Conservation (phyloP, 345 rosid genomes). For the Microcos paniculata region DNA sequence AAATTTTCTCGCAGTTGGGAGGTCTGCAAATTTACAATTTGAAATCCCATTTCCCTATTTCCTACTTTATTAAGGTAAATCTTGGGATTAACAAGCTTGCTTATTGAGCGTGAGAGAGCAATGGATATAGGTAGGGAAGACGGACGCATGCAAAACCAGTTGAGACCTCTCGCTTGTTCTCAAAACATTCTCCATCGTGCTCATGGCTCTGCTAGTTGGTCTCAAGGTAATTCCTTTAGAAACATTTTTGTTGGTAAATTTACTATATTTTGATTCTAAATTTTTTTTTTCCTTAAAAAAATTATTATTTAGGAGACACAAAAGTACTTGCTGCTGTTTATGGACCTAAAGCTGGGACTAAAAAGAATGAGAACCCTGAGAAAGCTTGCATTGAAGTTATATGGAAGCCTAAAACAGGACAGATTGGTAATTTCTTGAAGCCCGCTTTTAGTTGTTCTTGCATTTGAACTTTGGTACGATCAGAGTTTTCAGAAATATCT, state of each 20-base stretch:
- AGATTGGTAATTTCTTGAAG: slow-evolving; percentile 47
- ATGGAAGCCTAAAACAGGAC: slow-evolving; percentile 95
- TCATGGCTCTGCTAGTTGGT: slow-evolving; percentile 97
- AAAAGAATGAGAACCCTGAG: slow-evolving; percentile 89
- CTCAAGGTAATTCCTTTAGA: slow-evolving; percentile 55
- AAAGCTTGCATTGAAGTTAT: slow-evolving; percentile 83
- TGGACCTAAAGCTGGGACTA: slow-evolving; percentile 92
- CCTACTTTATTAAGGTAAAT: neutral
- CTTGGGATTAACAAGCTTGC: neutral
- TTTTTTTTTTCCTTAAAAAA: slow-evolving; percentile 20
- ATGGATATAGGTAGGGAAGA: slow-evolving; percentile 14
- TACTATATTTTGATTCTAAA: slow-evolving; percentile 18
- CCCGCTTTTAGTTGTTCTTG: neutral
- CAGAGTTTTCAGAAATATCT: slow-evolving; percentile 1
- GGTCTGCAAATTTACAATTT: neutral
- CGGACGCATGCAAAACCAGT: slow-evolving; percentile 55
- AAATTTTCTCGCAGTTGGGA: too few relatives aligned
- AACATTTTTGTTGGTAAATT: slow-evolving; percentile 4
- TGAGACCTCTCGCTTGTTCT: slow-evolving; percentile 77
- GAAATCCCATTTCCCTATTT: neutral
- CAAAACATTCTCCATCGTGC: slow-evolving; percentile 80
- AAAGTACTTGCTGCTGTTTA: slow-evolving; percentile 87
- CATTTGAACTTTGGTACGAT: neutral
- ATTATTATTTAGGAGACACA: slow-evolving; percentile 58
- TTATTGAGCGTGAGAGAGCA: slow-evolving; percentile 53